phyloP scores from a whole-genome alignment of 2,329 filamentous ascomycete genomes.

The Xylaria sp. region DNA sequence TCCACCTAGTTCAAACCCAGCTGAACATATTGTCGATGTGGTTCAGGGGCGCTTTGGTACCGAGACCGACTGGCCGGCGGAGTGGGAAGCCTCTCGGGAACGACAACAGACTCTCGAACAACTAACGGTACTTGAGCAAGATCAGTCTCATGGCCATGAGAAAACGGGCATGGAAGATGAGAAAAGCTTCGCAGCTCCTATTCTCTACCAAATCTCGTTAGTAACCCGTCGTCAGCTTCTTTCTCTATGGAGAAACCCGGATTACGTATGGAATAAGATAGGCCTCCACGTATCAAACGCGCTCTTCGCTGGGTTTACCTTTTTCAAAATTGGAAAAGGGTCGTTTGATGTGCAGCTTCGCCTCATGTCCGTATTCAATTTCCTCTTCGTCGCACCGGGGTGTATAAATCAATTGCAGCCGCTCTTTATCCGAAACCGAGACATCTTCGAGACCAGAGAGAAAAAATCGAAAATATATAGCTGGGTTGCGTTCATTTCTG shows the following conservation, averaged over 20 bases:
- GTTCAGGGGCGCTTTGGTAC: conserved; percentile 59
- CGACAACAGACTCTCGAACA: conserved; percentile 45
- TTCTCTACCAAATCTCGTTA: conserved; percentile 62
- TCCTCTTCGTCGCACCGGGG: conserved; percentile 77
- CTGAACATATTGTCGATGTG: conserved; percentile 66
- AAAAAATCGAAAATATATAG: conserved; percentile 82
- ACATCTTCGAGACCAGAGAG: conserved; percentile 77
- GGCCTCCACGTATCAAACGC: conserved; percentile 70
- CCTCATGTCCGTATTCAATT: conserved; percentile 81
- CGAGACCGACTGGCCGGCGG: conserved; percentile 71
- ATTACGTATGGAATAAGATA: conserved; percentile 71
- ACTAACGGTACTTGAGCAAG: conserved; percentile 58
- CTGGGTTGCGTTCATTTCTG: conserved; percentile 78
- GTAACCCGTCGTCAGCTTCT: conserved; percentile 69
- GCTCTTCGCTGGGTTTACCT: conserved; percentile 77
- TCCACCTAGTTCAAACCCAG: conserved; percentile 60
- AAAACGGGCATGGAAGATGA: conserved; percentile 60
- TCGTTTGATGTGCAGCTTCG: conserved; percentile 74
- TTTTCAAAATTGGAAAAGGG: conserved; percentile 68
- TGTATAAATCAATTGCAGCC: conserved; percentile 83
- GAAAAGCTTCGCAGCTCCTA: conserved; percentile 71
- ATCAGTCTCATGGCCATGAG: conserved; percentile 57
- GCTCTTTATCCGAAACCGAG: conserved; percentile 71
- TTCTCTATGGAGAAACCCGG: conserved; percentile 72
- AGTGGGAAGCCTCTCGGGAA: conserved; percentile 66